Evolutionary conservation across 768 basidiomycete genomes (phyloP).

Genomic region (Amanita molliuscula): DNA sequence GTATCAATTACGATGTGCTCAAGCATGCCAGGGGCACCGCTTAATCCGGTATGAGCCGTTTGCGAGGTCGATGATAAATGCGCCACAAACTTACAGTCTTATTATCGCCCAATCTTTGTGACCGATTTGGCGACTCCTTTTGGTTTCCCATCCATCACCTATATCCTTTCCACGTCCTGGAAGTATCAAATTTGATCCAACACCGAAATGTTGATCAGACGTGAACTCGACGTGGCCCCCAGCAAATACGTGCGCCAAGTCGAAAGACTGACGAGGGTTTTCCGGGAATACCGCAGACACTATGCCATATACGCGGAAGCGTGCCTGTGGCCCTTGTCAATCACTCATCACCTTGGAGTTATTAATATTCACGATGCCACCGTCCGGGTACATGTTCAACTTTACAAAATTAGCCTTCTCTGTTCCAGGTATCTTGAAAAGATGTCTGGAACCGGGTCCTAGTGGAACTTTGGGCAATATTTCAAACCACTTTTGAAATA

Average conservation of each 20-base stretch:
- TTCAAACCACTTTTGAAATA: slow-evolving; percentile 58
- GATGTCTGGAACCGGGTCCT: slow-evolving; percentile 79
- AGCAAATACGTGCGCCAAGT: slow-evolving; percentile 85
- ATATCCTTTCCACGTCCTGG: slow-evolving; percentile 92
- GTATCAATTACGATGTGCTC: slow-evolving; percentile 85
- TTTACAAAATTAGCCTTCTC: slow-evolving; percentile 66
- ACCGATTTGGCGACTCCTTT: slow-evolving; percentile 65
- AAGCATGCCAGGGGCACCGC: slow-evolving; percentile 67
- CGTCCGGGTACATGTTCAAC: slow-evolving; percentile 93
- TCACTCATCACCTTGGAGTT: background rate
- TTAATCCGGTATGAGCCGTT: slow-evolving; percentile 17
- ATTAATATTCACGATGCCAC: slow-evolving; percentile 70
- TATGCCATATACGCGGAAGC: slow-evolving; percentile 85
- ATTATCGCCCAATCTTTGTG: slow-evolving; percentile 92
- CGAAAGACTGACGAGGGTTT: slow-evolving; percentile 42
- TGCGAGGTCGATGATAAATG: background rate
- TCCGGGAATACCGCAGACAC: slow-evolving; percentile 57
- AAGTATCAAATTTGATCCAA: slow-evolving; percentile 82
- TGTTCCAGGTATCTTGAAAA: slow-evolving; percentile 64
- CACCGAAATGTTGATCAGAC: slow-evolving; percentile 94
- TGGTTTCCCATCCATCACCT: slow-evolving; percentile 99
- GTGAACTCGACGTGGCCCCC: slow-evolving; percentile 78
- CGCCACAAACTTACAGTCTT: slow-evolving; percentile 52
- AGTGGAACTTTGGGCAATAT: slow-evolving; percentile 68
- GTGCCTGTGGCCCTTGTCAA: slow-evolving; percentile 43